phyloP scores from a whole-genome alignment of 176 grass and related monocot species.

The Carex scoparia region DNA sequence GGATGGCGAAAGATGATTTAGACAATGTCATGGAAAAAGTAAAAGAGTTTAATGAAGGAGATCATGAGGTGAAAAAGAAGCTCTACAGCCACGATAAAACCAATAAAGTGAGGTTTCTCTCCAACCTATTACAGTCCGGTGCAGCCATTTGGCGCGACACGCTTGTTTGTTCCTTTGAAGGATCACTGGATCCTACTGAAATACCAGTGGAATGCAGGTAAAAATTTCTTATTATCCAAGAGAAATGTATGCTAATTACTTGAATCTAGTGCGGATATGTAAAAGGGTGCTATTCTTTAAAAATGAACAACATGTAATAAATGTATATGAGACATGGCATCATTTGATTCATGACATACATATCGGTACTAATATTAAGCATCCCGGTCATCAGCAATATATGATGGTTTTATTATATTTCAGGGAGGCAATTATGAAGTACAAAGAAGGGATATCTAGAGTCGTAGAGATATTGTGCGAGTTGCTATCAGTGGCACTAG shows the following conservation, averaged over 20 bases:
- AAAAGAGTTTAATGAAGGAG: slow-evolving; percentile 10
- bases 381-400: not conserved
- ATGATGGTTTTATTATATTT: not conserved
- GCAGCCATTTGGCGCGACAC: slow-evolving; percentile 32
- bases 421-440: slow-evolving; percentile 19
- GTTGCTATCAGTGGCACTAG: slow-evolving; percentile 28
- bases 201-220: slow-evolving; percentile 10
- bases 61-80: not conserved
- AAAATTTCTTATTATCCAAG: not conserved
- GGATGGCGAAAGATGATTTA: not conserved
- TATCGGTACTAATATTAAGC: not conserved
- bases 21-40: not conserved
- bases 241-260: not conserved
- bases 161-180: not conserved
- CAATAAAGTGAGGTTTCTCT: not conserved
- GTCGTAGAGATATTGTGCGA: not conserved
- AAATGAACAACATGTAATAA: no score
- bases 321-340: no score
- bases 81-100: not conserved
- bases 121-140: not conserved
- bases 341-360: no score
- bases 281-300: no score
- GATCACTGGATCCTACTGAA: not conserved
- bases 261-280: no score
- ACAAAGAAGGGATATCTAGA: not conserved